Evolutionary conservation across 768 basidiomycete genomes (phyloP).

Genomic region (Xerocomellus chrysenteron): DNA sequence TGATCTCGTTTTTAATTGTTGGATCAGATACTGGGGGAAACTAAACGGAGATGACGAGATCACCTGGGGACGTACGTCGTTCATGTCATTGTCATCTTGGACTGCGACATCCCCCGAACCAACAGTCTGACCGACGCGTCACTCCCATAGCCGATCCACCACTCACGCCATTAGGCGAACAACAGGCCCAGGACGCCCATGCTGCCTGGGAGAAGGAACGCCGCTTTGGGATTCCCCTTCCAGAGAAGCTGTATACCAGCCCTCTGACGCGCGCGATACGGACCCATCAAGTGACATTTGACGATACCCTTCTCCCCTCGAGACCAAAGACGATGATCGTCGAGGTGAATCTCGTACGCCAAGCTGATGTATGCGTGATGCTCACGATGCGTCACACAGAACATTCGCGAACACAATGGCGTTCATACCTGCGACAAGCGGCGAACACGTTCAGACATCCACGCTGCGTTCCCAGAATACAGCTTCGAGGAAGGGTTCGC

Average conservation of each 20-base stretch:
- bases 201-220: slow-evolving; percentile 17
- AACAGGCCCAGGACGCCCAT: slow-evolving; percentile 45
- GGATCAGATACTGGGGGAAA: slow-evolving; percentile 58
- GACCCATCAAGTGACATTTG: slow-evolving; percentile 56
- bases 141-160: slow-evolving; percentile 39
- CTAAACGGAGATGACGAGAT: slow-evolving; percentile 63
- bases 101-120: neutral
- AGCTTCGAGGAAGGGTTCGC: slow-evolving; percentile 54
- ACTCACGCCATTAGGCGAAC: slow-evolving; percentile 56
- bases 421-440: slow-evolving; percentile 74
- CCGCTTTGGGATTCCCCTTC: slow-evolving; percentile 15
- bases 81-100: neutral
- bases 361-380: neutral
- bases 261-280: slow-evolving; percentile 62
- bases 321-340: slow-evolving; percentile 42
- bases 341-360: slow-evolving; percentile 43
- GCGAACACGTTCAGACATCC: slow-evolving; percentile 48
- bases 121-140: neutral
- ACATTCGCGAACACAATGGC: slow-evolving; percentile 63
- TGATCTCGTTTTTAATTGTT: neutral
- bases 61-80: slow-evolving; percentile 68
- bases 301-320: slow-evolving; percentile 29
- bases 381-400: slow-evolving; percentile 35
- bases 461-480: slow-evolving; percentile 39
- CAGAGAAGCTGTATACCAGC: slow-evolving; percentile 30